phyloP scores from a whole-genome alignment of 169 alveolate genomes.

The Blepharisma undulans region DNA sequence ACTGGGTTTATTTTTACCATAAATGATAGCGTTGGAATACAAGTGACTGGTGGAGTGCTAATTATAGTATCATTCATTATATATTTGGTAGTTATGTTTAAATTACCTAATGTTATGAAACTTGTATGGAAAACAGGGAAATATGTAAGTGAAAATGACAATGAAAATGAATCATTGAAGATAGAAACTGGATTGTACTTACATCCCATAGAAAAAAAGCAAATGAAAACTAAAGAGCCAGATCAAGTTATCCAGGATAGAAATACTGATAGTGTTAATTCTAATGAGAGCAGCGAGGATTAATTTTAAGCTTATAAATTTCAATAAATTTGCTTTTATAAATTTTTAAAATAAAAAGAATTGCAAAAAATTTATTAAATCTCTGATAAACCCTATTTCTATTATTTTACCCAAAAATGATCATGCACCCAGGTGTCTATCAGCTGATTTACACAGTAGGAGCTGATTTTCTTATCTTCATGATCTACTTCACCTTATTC shows the following conservation, averaged over 20 bases:
- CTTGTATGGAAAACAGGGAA: not conserved
- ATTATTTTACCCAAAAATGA: not conserved
- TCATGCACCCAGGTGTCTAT: not conserved
- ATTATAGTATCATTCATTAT: not conserved
- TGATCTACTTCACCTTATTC: not conserved
- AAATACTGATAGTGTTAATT: not conserved
- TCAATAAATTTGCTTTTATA: too few species aligned
- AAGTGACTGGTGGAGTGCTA: not conserved
- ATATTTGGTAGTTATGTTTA: not conserved
- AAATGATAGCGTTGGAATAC: not conserved
- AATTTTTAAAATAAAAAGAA: too few species aligned
- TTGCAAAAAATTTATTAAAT: too few species aligned
- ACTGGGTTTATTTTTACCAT: not conserved
- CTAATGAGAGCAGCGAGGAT: not conserved
- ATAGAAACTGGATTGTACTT: not conserved
- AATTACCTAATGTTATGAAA: not conserved
- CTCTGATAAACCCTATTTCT: not conserved
- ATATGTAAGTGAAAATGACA: not conserved
- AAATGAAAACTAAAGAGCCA: not conserved
- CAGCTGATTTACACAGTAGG: not conserved
- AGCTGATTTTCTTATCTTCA: not conserved
- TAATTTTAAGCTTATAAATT: too few species aligned
- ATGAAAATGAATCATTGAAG: not conserved
- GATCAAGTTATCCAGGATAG: not conserved
- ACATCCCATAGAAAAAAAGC: not conserved